phyloP scores from a whole-genome alignment of 2,329 filamentous ascomycete genomes.

The Alternaria gansuensis region DNA sequence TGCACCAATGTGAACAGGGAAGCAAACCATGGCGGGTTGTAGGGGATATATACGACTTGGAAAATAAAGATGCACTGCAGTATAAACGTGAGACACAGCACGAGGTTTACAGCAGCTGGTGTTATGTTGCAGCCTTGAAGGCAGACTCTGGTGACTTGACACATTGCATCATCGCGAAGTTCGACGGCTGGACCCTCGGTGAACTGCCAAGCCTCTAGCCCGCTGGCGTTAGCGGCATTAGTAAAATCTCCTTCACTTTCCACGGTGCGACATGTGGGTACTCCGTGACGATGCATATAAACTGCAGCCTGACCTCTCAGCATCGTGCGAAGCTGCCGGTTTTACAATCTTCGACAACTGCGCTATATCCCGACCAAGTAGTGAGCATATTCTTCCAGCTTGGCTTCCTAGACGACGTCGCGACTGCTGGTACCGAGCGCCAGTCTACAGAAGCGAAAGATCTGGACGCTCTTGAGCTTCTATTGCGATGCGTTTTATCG shows the following conservation, averaged over 20 bases:
- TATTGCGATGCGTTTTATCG: not conserved
- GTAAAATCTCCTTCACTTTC: not conserved
- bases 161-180: conserved; percentile 45
- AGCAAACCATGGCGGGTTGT: conserved; percentile 33
- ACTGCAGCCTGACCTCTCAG: not conserved
- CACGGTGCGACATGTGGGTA: not conserved
- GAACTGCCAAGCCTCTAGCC: conserved; percentile 25
- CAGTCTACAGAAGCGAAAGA: not conserved
- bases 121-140: conserved; percentile 15
- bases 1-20: not conserved
- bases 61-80: too few species aligned
- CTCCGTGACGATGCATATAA: not conserved
- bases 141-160: conserved; percentile 37
- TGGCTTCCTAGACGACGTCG: not conserved
- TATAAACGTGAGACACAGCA: not conserved
- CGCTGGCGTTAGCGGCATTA: not conserved
- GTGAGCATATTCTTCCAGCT: not conserved
- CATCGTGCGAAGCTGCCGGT: not conserved
- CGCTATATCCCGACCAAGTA: not conserved
- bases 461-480: not conserved
- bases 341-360: not conserved
- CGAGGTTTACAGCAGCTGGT: not conserved
- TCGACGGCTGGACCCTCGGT: conserved; percentile 17
- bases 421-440: not conserved
- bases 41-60: not conserved